phyloP scores from a whole-genome alignment of 1,284 basidiomycete species.

The Pseudozyma sp. region DNA sequence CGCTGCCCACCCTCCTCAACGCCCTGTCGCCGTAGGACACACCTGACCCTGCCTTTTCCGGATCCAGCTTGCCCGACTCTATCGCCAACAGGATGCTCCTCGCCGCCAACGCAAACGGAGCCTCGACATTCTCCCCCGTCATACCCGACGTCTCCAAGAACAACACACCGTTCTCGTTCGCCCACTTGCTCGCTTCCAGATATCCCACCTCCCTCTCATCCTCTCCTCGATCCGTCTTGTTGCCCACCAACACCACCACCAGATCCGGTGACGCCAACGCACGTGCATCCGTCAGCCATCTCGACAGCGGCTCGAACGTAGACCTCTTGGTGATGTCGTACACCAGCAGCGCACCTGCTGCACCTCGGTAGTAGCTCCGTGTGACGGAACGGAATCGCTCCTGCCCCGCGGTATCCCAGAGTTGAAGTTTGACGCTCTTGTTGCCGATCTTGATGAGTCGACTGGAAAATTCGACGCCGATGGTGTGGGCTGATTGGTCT shows the following conservation, averaged over 20 bases:
- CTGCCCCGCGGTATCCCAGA: slow-evolving; percentile 65
- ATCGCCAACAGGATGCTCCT: slow-evolving; percentile 91
- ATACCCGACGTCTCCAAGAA: slow-evolving; percentile 93
- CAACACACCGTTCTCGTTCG: slow-evolving; percentile 80
- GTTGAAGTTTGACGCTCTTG: slow-evolving; percentile 87
- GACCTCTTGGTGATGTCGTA: slow-evolving; percentile 91
- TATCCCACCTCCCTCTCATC: slow-evolving; percentile 94
- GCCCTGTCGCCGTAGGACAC: slow-evolving; percentile 92
- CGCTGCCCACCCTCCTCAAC: slow-evolving; percentile 72
- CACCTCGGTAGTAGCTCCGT: slow-evolving; percentile 93
- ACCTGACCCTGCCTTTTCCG: slow-evolving; percentile 90
- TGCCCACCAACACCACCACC: slow-evolving; percentile 90
- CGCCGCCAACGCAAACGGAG: slow-evolving; percentile 90
- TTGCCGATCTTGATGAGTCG: slow-evolving; percentile 87
- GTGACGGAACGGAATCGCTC: slow-evolving; percentile 83
- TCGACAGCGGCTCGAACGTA: slow-evolving; percentile 80
- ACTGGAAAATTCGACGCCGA: slow-evolving; percentile 94
- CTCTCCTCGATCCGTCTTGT: slow-evolving; percentile 87
- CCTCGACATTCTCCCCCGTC: slow-evolving; percentile 91
- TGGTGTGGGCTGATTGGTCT: slow-evolving; percentile 95
- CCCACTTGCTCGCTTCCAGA: slow-evolving; percentile 92
- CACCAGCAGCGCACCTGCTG: slow-evolving; percentile 79
- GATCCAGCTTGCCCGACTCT: slow-evolving; percentile 89
- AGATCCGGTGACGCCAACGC: slow-evolving; percentile 87
- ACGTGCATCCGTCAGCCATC: slow-evolving; percentile 91